These are phyloP conservation scores for Wickerhamomyces alni DNA, from an alignment of 805 yeast species.

Conservation along the genomic window DNA sequence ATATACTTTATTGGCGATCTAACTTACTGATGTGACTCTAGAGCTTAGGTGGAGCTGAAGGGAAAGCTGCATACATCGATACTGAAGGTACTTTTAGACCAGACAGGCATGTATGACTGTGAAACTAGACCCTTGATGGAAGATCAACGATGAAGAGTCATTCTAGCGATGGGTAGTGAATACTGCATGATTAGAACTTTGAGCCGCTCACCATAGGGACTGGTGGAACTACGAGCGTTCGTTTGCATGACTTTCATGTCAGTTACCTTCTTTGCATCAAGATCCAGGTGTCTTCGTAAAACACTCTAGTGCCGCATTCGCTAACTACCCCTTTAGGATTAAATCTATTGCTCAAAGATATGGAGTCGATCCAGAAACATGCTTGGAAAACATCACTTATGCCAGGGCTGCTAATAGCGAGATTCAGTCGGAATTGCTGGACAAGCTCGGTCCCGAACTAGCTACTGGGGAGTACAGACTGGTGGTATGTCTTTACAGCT, in stretches of 20 bases:
- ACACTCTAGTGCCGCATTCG: too few relatives aligned
- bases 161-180: too few relatives aligned
- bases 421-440: slow-evolving; percentile 70
- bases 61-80: slow-evolving; percentile 73
- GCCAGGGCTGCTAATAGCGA: slow-evolving; percentile 75
- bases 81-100: slow-evolving; percentile 83
- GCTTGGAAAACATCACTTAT: slow-evolving; percentile 66
- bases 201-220: too few relatives aligned
- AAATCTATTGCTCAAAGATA: slow-evolving; percentile 61
- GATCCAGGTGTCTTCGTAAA: too few relatives aligned
- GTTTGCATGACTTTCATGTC: too few relatives aligned
- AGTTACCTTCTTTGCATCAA: too few relatives aligned
- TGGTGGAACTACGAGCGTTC: too few relatives aligned
- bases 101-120: slow-evolving; percentile 37
- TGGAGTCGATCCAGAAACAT: slow-evolving; percentile 62
- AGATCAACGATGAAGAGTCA: too few relatives aligned
- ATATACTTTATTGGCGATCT: too few relatives aligned
- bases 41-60: slow-evolving; percentile 74
- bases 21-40: background rate
- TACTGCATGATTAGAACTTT: too few relatives aligned
- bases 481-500: slow-evolving; percentile 30
- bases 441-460: slow-evolving; percentile 59
- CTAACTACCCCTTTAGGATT: slow-evolving; percentile 32
- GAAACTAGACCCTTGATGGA: too few relatives aligned
- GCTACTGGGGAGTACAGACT: slow-evolving; percentile 61